These are phyloP conservation scores for Postia placenta DNA, from an alignment of 768 basidiomycete species.

Conservation along the genomic window DNA sequence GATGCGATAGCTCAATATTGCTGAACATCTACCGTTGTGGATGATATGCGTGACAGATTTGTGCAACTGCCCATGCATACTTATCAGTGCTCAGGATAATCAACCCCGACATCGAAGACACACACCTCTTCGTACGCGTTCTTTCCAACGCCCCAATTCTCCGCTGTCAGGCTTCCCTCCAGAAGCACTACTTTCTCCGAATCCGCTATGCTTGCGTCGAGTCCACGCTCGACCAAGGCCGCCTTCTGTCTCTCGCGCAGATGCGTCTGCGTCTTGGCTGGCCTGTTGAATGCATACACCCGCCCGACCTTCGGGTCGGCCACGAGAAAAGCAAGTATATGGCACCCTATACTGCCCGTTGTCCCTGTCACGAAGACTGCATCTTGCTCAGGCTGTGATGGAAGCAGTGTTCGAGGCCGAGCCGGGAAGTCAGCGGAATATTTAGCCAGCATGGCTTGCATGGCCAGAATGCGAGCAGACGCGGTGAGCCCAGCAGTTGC, in stretches of 20 bases:
- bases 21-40: slow-evolving; percentile 34
- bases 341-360: slow-evolving; percentile 25
- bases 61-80: slow-evolving; percentile 4
- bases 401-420: not conserved
- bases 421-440: slow-evolving; percentile 23
- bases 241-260: slow-evolving; percentile 9
- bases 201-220: slow-evolving; percentile 11
- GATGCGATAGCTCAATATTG: not conserved
- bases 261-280: slow-evolving; percentile 1
- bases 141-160: slow-evolving; percentile 13
- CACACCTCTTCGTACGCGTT: slow-evolving; percentile 10
- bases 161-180: slow-evolving; percentile 14
- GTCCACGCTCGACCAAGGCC: slow-evolving; percentile 13
- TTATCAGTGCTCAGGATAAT: not conserved
- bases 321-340: slow-evolving; percentile 20
- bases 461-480: slow-evolving; percentile 14
- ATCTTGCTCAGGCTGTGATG: slow-evolving; percentile 8
- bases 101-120: not conserved
- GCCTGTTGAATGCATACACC: slow-evolving; percentile 22
- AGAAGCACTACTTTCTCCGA: slow-evolving; percentile 13
- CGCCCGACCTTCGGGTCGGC: slow-evolving; percentile 10
- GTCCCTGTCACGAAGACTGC: slow-evolving; percentile 28
- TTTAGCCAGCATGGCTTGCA: slow-evolving; percentile 35
- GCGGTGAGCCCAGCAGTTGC: slow-evolving; percentile 14
- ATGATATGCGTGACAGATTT: slow-evolving; percentile 11